phyloP scores from a whole-genome alignment of 192 early-diverging fungal genomes.

The Anaeromyces robustus region DNA sequence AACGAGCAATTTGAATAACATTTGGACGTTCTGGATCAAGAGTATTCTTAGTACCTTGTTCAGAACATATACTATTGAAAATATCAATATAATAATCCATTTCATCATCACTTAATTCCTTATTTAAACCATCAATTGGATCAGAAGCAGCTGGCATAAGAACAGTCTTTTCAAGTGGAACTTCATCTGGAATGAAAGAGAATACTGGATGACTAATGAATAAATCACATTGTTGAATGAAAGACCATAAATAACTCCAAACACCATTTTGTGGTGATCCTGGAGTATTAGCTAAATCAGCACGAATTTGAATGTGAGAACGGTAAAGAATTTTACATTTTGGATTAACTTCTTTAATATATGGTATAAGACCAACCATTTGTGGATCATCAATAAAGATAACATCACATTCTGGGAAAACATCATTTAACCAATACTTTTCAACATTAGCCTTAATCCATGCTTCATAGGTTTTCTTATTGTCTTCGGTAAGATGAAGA shows the following conservation, averaged over 20 bases:
- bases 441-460: slow-evolving; percentile 20
- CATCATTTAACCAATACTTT: slow-evolving; percentile 51
- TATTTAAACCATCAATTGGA: slow-evolving; percentile 70
- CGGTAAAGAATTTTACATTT: slow-evolving; percentile 57
- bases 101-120: slow-evolving; percentile 30
- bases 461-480: slow-evolving; percentile 31
- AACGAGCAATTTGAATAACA: slow-evolving; percentile 65
- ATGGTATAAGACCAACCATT: slow-evolving; percentile 64
- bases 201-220: slow-evolving; percentile 68
- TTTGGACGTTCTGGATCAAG: slow-evolving; percentile 35
- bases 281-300: slow-evolving; percentile 57
- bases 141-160: slow-evolving; percentile 63
- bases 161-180: slow-evolving; percentile 43
- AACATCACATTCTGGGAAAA: slow-evolving; percentile 52
- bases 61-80: slow-evolving; percentile 59
- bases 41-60: slow-evolving; percentile 21
- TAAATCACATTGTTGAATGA: slow-evolving; percentile 53
- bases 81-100: slow-evolving; percentile 34
- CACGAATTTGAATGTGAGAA: slow-evolving; percentile 58
- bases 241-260: slow-evolving; percentile 63
- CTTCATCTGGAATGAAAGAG: slow-evolving; percentile 52
- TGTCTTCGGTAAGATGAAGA: slow-evolving; percentile 33
- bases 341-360: slow-evolving; percentile 54
- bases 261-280: slow-evolving; percentile 38
- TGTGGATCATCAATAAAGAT: slow-evolving; percentile 64